Conservation (phyloP, 257 asterid genomes). For the Przewalskia tangutica region DNA sequence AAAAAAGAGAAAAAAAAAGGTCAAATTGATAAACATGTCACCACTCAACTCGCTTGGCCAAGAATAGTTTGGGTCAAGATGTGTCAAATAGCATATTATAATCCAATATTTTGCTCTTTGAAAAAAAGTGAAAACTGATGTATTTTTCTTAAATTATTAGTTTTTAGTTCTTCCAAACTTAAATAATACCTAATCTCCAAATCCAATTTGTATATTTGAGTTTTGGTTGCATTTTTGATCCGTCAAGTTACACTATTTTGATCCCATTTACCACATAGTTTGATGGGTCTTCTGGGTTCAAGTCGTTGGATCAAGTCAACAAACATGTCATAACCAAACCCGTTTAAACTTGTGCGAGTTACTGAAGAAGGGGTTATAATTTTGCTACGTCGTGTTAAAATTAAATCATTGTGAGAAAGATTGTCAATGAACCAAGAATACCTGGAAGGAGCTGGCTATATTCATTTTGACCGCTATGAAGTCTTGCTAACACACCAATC, state of each 20-base stretch:
- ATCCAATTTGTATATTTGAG: not conserved
- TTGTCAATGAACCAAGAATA: conserved; percentile 1
- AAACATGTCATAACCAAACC: not conserved
- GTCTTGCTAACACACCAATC: conserved; percentile 70
- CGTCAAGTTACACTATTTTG: not conserved
- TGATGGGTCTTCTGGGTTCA: not conserved
- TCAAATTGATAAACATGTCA: not conserved
- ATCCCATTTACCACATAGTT: not conserved
- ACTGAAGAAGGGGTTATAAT: not conserved
- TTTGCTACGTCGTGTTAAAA: not conserved
- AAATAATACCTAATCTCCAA: not conserved
- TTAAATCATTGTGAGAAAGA: not conserved
- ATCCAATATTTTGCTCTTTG: not conserved
- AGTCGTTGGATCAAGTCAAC: not conserved
- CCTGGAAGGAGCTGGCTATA: conserved; percentile 91
- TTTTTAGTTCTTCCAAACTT: not conserved
- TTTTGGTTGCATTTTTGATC: not conserved
- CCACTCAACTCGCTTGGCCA: not conserved
- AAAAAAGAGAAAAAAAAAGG: too few relatives aligned
- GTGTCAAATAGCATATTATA: not conserved
- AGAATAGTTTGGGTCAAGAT: not conserved
- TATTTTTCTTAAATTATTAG: too few relatives aligned
- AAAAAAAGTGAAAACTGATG: not conserved
- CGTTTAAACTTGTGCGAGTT: not conserved
- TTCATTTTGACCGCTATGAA: conserved; percentile 58